Percentiles rank a stretch among this genome's conserved stretches.
These are phyloP conservation scores for Moelleriella libera DNA, from an alignment of 2,329 filamentous ascomycete species.

Conservation along the genomic window DNA sequence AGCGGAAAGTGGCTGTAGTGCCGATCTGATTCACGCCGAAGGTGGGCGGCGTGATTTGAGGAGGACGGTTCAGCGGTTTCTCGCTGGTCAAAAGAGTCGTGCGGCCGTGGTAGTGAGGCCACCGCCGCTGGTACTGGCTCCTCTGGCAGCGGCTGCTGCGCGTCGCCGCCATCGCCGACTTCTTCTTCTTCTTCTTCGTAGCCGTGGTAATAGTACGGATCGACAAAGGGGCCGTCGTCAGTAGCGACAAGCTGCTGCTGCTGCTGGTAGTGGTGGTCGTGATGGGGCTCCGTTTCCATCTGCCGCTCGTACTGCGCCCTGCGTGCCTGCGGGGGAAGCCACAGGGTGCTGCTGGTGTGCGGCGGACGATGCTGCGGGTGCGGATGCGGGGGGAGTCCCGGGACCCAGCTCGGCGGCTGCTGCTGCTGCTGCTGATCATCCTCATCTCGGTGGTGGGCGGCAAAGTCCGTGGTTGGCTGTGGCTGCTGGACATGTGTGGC, in stretches of 20 bases:
- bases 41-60: too few species aligned
- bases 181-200: too few species aligned
- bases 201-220: too few species aligned
- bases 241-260: neutral
- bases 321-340: slow-evolving; percentile 4
- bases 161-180: too few species aligned
- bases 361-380: slow-evolving; percentile 5
- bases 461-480: neutral
- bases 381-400: slow-evolving; percentile 5
- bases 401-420: slow-evolving; percentile 1
- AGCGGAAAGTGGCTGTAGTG: too few species aligned
- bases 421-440: slow-evolving; percentile 1
- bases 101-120: too few species aligned
- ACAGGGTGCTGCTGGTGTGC: slow-evolving; percentile 3
- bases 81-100: too few species aligned
- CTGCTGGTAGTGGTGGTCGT: neutral
- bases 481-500: neutral
- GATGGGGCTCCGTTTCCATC: slow-evolving; percentile 5
- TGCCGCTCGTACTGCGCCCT: neutral
- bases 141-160: too few species aligned
- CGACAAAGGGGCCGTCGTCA: too few species aligned
- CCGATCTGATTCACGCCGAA: too few species aligned
- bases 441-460: neutral
- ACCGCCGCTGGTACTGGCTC: too few species aligned
- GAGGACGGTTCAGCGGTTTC: too few species aligned